Evolutionary conservation across 2,329 filamentous ascomycete species (phyloP).

Genomic region (Penicillium sp.): DNA sequence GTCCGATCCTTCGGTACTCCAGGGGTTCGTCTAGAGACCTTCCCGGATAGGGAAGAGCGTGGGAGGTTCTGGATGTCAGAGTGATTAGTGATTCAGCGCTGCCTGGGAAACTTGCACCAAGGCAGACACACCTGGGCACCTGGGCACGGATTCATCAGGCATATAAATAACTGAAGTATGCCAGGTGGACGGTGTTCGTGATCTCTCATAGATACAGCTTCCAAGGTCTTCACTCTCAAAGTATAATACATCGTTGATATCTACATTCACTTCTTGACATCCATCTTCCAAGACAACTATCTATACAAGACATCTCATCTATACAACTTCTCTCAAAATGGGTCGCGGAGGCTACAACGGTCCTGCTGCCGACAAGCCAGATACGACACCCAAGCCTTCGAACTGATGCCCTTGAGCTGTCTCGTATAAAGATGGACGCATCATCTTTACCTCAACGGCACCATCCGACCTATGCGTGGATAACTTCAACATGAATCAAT

Average conservation of each 20-base stretch:
- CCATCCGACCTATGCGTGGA: too few relatives aligned
- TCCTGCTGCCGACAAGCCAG: slow-evolving; percentile 4
- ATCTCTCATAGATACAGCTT: background rate
- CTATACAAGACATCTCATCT: background rate
- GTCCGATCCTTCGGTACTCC: slow-evolving; percentile 3
- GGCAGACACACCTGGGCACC: slow-evolving; percentile 10
- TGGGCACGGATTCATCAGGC: background rate
- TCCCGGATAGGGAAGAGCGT: background rate
- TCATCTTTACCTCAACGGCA: background rate
- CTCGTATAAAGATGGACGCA: background rate
- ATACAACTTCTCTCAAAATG: slow-evolving; percentile 22
- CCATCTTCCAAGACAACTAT: background rate
- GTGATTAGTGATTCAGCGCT: slow-evolving; percentile 3
- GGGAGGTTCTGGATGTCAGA: slow-evolving; percentile 8
- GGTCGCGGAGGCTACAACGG: slow-evolving; percentile 35
- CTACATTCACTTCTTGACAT: background rate
- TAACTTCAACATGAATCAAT: background rate
- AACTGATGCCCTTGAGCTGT: background rate
- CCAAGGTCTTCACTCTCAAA: background rate
- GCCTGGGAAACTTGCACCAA: background rate
- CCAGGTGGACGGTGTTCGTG: background rate
- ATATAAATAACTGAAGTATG: background rate
- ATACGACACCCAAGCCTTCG: background rate
- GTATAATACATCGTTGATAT: slow-evolving; percentile 1
- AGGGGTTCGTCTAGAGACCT: slow-evolving; percentile 8